Base-by-base conservation (phyloP, 768 basidiomycete genomes). In the Tulasnella sp. region DNA sequence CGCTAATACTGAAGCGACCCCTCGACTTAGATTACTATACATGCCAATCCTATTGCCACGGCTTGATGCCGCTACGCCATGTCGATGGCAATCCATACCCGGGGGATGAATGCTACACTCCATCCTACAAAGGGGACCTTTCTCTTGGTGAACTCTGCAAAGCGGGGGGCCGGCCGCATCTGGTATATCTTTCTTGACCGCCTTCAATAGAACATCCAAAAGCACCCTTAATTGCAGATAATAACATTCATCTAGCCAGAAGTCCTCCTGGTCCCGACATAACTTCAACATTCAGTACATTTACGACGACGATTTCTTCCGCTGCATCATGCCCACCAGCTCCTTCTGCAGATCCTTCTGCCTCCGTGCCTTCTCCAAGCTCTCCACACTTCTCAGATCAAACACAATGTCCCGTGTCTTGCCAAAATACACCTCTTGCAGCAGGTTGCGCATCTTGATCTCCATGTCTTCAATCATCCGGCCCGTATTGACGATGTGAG, bases 381-480 rank as follows among this genome's bases (percentile, higher is more conserved):
- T 90, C 51, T 88, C 87, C 34, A 88, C 74, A 64, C 88, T 91
- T 51, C 95, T 80, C 55, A 99, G 78, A 69, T 96, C 93, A 66
- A 88, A 88, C 17, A 96, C 85, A 56, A 99, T 84, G 70, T 99
- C 94, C 64, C 88, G 85, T 51, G 95, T 97, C 75, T 98, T 96
- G 41, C 92, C 91, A 74, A 94, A 94, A 72, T 94, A 95, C 13
- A 95, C 89, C 76, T 93, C 90, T 72, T 91, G 88, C 50, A 99
- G 76, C 58, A 92, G 75, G 71, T 96, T 96, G 41, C 96, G 81
- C 91, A 98, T 93, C 76, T 98, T 98, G 70, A 94, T 91, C 73
- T 99, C 96, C 90, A 95, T 94, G 64, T 98, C 96, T 72, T 99
- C 96, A 64, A 99, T 85, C 84, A 97, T 86, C 65, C 79, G 80